Base-by-base conservation (phyloP, 1,139 yeast genomes). In the Geotrichum australiense region DNA sequence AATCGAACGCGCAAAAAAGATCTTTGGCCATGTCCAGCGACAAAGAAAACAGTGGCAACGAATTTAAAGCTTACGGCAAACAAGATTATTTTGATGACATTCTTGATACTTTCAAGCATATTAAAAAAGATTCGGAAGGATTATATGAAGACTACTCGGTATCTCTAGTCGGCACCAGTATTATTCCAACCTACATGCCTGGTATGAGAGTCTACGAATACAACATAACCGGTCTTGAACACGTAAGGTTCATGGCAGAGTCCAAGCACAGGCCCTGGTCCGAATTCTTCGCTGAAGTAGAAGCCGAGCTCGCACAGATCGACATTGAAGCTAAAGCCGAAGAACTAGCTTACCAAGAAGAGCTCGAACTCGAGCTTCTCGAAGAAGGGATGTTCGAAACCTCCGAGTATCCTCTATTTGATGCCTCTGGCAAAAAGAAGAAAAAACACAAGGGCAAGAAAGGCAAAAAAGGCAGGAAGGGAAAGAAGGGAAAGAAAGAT, bases 201-300 rank as follows among this genome's bases (percentile, higher is more conserved):
- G 85, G 89, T 1, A 58, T 85, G 45, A 66, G 94, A 48, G 79
- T 85, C 1, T 85, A 93, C 91, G 94, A 85, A 57, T 85, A 85
- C 57, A 84, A 85, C 56, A 73, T 74, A 36, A 73, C 85, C 0
- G 80, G 69, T 1, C 54, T 79, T 35, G 65, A 59, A 5, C 52
- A 56, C 4, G 46, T 7, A 40, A 48, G 26, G 39, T 28, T 49
- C 50, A 42, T 47, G 47, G 35, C 54, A 47, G 26, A 52, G 28
- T 52, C 27, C 30, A 8, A 23, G 32, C 21, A 30, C 21, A 16
- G 33, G 11, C 43, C 42, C n/a, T 80, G 87, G 89, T 69, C 66
- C 45, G 55, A 57, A 5, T 77, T 80, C 53, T 78, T 79, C 53
- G 51, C 57, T 5, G 70, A 73, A 1, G 56, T 80, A 24, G 76